These are phyloP conservation scores for Nyssa sinensis DNA, from an alignment of 148 eudicot genomes.

Conservation along the genomic window DNA sequence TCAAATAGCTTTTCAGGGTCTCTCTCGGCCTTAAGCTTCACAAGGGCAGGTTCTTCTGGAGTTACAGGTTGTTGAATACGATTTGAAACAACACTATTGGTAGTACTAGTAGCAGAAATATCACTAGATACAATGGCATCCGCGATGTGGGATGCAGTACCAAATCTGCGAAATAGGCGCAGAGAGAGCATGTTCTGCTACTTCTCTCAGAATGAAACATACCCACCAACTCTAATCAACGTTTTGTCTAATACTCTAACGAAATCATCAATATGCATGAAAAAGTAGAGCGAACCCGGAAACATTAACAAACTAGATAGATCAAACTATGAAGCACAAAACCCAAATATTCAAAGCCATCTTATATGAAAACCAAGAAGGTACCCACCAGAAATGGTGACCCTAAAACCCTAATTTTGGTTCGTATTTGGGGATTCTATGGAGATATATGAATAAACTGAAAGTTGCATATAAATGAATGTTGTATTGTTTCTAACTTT, in stretches of 20 bases:
- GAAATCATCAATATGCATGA: neutral
- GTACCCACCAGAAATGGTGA: neutral
- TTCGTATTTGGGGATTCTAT: neutral
- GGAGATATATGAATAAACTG: neutral
- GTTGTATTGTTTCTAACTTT: neutral
- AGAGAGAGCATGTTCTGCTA: constrained; percentile 34
- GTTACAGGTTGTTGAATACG: neutral
- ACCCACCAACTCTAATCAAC: constrained; percentile 13
- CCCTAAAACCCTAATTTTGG: neutral
- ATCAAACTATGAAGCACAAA: neutral
- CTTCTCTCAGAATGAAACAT: constrained; percentile 11
- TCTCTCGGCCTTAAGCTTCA: constrained; percentile 64
- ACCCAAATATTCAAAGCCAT: neutral
- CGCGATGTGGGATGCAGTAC: constrained; percentile 8
- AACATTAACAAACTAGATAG: neutral
- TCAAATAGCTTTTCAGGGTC: constrained; percentile 68
- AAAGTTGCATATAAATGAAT: too few relatives aligned
- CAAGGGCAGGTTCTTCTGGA: constrained; percentile 57
- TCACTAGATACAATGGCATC: neutral
- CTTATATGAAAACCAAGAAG: neutral
- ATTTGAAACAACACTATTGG: neutral
- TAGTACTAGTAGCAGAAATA: neutral
- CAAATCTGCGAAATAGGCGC: constrained; percentile 39
- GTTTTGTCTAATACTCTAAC: neutral
- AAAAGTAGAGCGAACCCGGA: neutral